Evolutionary conservation across 257 asterid genomes (phyloP).

Genomic region (Cruciata laevipes): DNA sequence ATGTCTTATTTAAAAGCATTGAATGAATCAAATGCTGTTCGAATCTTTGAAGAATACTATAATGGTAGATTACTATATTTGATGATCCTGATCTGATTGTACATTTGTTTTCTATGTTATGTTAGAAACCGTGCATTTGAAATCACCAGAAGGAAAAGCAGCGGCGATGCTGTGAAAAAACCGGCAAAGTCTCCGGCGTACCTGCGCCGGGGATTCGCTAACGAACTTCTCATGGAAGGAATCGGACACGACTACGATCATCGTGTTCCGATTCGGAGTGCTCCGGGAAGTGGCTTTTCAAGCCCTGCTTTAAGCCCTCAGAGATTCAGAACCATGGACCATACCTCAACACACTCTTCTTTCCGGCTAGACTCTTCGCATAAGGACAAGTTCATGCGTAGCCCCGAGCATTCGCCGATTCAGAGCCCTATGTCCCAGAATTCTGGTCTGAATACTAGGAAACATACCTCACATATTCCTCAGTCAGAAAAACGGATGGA

Average conservation of each 20-base stretch:
- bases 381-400: slow-evolving; percentile 30
- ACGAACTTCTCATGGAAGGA: slow-evolving; percentile 36
- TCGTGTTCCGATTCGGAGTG: slow-evolving; percentile 53
- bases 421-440: slow-evolving; percentile 34
- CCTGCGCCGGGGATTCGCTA: slow-evolving; percentile 40
- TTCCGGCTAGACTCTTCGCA: slow-evolving; percentile 21
- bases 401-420: slow-evolving; percentile 46
- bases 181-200: slow-evolving; percentile 30
- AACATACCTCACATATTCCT: slow-evolving; percentile 20
- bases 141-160: slow-evolving; percentile 27
- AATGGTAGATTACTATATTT: background rate
- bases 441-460: slow-evolving; percentile 24
- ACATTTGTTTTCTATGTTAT: slow-evolving; percentile 3
- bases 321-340: slow-evolving; percentile 44
- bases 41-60: background rate
- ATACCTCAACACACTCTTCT: slow-evolving; percentile 28
- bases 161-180: slow-evolving; percentile 28
- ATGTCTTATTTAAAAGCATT: background rate
- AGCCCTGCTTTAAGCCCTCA: slow-evolving; percentile 70
- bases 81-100: background rate
- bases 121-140: slow-evolving; percentile 30
- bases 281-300: slow-evolving; percentile 63
- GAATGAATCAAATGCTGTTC: background rate
- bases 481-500: slow-evolving; percentile 39
- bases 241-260: slow-evolving; percentile 26